Base-by-base conservation (phyloP, 2,329 filamentous ascomycete species). In the Emericellopsis cladophorae region DNA sequence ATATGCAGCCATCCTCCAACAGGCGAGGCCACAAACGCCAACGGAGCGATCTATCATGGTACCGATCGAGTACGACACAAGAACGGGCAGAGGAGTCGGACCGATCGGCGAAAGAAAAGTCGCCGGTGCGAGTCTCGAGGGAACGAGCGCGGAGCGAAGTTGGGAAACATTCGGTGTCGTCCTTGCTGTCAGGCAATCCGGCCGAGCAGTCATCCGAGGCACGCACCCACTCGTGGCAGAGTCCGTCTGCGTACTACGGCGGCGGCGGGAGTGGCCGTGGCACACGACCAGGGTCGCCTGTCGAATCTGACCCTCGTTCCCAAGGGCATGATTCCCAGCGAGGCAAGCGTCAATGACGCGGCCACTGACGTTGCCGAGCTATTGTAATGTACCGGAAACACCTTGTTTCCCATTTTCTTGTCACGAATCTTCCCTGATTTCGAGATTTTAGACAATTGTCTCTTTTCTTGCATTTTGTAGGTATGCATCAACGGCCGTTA, bases 1-100 rank as follows among this genome's bases (percentile, higher is more conserved):
- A 53, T 36, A 42, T 47, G 15, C 41, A 56, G 11, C 18, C 11
- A 16, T 34, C 24, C 16, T 47, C 55, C 26, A 47, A 45, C 42
- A 50, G 51, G 26, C 51, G 50, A 39, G 52, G 50, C 5, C 60
- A 62, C 34, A 55, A 58, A 18, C 57, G 60, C 6, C 59, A 61
- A 35, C 56, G 53, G 39, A 62, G 60, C 44, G 60, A 62, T 36
- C 50, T 61, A 15, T 57, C 59, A 4, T 61, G 58, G 45, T 59
- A 58, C 44, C 51, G 53, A 47, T 45, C 51, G 7, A 43, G 48
- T n/a, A 31, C 39, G 18, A 5, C 52, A 49, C 36, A 42, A 41
- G 34, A 49, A 45, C 39, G 38, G 37, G 38, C 39, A 12, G 48
- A 53, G 23, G 49, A 50, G n/a, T 16, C 46, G 14, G 51, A 51